Evolutionary conservation across 2,329 filamentous ascomycete species (phyloP), one percentile per base, ranked within the genome.

Genomic region (Diaporthe vaccinii): DNA sequence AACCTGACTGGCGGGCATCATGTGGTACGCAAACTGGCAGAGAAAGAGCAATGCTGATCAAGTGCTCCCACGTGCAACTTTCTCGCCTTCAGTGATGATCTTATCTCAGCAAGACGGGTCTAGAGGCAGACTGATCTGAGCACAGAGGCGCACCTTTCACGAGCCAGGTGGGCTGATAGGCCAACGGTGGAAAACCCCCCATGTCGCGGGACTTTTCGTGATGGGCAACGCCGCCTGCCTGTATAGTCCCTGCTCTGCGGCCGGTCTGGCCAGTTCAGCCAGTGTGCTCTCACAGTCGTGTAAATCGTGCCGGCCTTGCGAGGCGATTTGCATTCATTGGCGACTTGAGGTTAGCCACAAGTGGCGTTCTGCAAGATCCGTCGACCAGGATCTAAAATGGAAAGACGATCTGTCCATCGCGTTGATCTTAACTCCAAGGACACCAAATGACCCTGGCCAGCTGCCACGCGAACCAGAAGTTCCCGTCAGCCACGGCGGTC

Each of bases 371-470:
- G 58, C 72, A 44, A 59, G 39, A 53, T 44, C 44, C 44, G 46
- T 44, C 36, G 25, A 59, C 49, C 58, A 59, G 62, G 49, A 69
- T 69, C 61, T 44, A 59, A 69, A 61, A 31, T 22, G 70, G 74
- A 61, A 75, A 53, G 74, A 59, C 74, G 74, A 73, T 75, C 70
- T 75, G 74, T 36, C 25, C 44, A 75, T 75, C 74, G 34, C 70
- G 39, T 20, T 65, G 59, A 68, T 69, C 70, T 62, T 55, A n/a
- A 61, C 44, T 58, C 55, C 65, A 53, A 25, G 61, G 25, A 25
- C 41, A 36, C 39, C 51, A 41, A 22, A 28, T n/a, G n/a, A 46
- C 49, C 61, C 62, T 39, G 61, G 34, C 55, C 20, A 72, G n/a
- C 39, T 75, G 59, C 59, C 74, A 75, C 34, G 69, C 74, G 74